Evolutionary conservation across 2,329 filamentous ascomycete genomes (phyloP).

Genomic region (Stromatinia cepivora): DNA sequence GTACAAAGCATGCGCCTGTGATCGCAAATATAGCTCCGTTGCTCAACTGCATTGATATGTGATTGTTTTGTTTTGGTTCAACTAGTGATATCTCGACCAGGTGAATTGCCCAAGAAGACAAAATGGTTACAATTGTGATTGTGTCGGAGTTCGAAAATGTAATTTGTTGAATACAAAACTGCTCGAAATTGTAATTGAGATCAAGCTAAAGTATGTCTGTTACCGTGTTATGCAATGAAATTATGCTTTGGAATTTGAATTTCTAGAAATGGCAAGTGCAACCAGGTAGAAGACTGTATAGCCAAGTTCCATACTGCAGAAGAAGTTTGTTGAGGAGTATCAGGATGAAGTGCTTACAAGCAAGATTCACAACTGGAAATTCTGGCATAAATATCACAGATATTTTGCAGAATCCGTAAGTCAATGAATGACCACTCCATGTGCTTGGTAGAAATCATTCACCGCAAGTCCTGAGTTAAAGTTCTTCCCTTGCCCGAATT

Average conservation of each 20-base stretch:
- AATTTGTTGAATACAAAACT: background rate
- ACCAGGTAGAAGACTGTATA: background rate
- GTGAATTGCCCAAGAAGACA: background rate
- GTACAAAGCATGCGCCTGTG: conserved; percentile 11
- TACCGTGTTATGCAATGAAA: background rate
- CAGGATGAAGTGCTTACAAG: background rate
- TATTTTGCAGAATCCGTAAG: background rate
- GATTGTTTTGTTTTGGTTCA: background rate
- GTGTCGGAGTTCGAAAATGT: background rate
- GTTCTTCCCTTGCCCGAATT: background rate
- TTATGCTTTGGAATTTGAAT: background rate
- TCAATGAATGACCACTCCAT: background rate
- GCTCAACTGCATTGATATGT: background rate
- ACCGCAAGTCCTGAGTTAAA: background rate
- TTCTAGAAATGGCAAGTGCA: background rate
- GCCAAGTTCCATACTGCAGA: background rate
- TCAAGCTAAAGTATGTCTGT: background rate
- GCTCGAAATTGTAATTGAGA: background rate
- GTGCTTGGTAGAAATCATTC: background rate
- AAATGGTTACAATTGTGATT: background rate
- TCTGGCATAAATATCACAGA: background rate
- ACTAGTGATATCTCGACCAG: background rate
- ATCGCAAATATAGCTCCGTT: background rate
- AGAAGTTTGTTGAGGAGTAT: background rate
- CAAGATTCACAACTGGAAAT: background rate